Evolutionary conservation across 139 green algal species (phyloP).

Genomic region (Zygnema circumcarinatum): DNA sequence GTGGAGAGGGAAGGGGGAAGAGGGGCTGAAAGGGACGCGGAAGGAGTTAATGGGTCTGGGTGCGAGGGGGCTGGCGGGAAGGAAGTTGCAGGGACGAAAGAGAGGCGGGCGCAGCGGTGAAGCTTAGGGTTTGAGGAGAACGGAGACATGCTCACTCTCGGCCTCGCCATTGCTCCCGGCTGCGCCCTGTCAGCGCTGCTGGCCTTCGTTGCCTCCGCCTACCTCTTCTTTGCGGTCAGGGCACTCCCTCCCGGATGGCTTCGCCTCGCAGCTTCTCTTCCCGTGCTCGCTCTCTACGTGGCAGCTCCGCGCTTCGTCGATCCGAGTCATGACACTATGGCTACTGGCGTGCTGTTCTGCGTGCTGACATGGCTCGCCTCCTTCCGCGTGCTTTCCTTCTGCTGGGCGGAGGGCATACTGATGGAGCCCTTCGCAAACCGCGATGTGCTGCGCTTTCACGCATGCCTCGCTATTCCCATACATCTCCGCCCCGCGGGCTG

Average conservation of each 20-base stretch:
- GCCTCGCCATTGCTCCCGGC: not conserved
- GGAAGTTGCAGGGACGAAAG: no score
- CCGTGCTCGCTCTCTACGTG: constrained; percentile 8
- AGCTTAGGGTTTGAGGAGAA: no score
- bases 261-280: not conserved
- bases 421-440: not conserved
- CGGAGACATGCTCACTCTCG: no score
- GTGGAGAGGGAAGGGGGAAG: no score
- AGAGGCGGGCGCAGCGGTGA: no score
- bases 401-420: not conserved
- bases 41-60: no score
- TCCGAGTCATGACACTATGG: not conserved
- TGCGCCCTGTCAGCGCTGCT: not conserved
- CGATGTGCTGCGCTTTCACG: not conserved
- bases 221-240: not conserved
- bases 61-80: no score
- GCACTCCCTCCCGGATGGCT: not conserved
- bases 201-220: not conserved
- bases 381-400: constrained; percentile 1
- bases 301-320: not conserved
- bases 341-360: not conserved
- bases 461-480: not conserved
- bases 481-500: not conserved
- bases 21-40: no score
- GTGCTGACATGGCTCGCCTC: constrained; percentile 20